Base-by-base conservation (phyloP, 192 early-diverging fungal species). In the Chytriomyces hyalinus region DNA sequence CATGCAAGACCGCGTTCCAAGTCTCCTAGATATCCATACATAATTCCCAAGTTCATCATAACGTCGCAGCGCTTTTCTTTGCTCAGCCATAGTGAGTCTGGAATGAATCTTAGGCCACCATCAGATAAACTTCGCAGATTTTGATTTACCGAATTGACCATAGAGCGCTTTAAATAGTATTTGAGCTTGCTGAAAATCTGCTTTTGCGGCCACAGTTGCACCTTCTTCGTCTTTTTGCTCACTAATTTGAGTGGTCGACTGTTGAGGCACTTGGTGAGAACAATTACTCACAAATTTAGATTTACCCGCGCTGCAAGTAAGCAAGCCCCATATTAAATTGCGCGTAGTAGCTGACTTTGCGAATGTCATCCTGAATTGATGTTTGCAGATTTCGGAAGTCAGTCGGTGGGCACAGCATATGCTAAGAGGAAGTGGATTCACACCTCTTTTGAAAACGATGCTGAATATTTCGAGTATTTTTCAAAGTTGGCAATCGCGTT, bases 281-380 rank as follows among this genome's bases (percentile, higher is more conserved):
- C 69, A 60, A 71, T 28, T 13, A 26, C 15, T 28, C 17, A 22
- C 11, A 6, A 28, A 65, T 13, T 43, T 51, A 4, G 36, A 68
- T 24, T n/a, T 26, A 71, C 61, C 72, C 72, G 57, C 72, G 57
- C 48, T 73, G 57, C 9, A 73, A 46, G 17, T 17, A 48, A 1
- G 72, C 72, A n/a, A 73, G 60, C 17, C 24, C 72, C 7, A 73
- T 13, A 9, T 73, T n/a, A 63, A 73, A 73, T 45, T 63, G 61
- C 9, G 60, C n/a, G 22, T 11, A 17, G 47, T 43, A 63, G 45
- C 57, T 45, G 28, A 73, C 26, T 43, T 73, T n/a, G 6, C 60
- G 7, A 48, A 61, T 73, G 10, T 73, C 59, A 6, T n/a, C n/a
- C 72, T 73, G 10, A 17, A 26, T 22, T 43, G 24, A 65, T 15